These are phyloP conservation scores for Eimeria zaria DNA, from an alignment of 169 alveolate genomes.

Conservation along the genomic window DNA sequence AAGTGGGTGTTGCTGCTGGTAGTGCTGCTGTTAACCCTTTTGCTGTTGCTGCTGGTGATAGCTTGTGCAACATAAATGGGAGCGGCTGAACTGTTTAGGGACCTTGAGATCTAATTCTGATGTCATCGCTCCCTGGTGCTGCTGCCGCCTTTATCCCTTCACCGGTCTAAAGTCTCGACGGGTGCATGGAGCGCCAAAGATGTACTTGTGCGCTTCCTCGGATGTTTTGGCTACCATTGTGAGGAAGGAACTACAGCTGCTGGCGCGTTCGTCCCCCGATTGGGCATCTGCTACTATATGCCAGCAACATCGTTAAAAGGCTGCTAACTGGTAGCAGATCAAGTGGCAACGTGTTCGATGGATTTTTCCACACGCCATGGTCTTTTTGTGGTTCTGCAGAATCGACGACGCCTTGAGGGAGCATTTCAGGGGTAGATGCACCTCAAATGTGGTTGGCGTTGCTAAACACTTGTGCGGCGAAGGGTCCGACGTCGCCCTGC, in stretches of 20 bases:
- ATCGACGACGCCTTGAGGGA: constrained; percentile 33
- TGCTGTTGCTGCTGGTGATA: not conserved
- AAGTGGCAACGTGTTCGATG: not conserved
- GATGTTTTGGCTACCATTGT: not conserved
- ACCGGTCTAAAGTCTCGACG: not conserved
- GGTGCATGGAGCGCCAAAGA: not conserved
- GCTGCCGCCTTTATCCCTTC: not conserved
- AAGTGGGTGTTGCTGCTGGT: constrained; percentile 57
- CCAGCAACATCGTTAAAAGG: not conserved
- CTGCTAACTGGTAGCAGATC: not conserved
- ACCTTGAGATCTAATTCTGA: not conserved
- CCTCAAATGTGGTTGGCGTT: constrained; percentile 59
- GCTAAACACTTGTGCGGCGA: constrained; percentile 84
- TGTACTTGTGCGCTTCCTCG: not conserved
- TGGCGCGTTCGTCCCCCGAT: not conserved
- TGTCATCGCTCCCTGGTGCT: not conserved
- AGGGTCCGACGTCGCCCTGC: constrained; percentile 81
- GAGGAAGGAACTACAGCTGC: not conserved
- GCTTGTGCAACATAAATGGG: not conserved
- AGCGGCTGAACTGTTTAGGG: not conserved
- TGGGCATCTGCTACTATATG: not conserved
- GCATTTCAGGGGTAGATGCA: constrained; percentile 61
- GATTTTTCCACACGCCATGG: not conserved
- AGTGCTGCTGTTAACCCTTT: not conserved
- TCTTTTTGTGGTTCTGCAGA: constrained; percentile 16